Evolutionary conservation across 139 green algal species (phyloP).

Genomic region (Closterium sp.): DNA sequence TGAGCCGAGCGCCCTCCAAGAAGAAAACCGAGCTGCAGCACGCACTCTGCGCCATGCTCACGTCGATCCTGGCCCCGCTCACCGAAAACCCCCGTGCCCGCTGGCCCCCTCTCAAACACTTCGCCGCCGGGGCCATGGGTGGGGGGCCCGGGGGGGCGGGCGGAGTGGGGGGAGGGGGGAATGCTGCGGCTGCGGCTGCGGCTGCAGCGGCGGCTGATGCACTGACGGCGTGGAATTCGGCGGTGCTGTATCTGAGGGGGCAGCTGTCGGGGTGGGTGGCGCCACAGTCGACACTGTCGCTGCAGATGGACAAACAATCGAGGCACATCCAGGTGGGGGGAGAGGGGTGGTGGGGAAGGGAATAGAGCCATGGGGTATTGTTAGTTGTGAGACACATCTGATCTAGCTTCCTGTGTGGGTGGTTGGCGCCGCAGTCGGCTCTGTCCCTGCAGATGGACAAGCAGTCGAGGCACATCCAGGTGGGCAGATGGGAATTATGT

Average conservation of each 20-base stretch:
- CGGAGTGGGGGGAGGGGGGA: not conserved
- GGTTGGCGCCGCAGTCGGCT: conserved; percentile 62
- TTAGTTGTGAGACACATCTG: no score
- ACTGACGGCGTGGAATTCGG: conserved; percentile 46
- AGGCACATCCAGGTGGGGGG: conserved; percentile 57
- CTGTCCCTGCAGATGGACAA: conserved; percentile 68
- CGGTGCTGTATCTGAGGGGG: conserved; percentile 56
- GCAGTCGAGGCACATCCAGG: conserved; percentile 67
- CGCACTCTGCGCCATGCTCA: conserved; percentile 74
- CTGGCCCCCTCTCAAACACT: conserved; percentile 23
- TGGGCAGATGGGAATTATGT: not conserved
- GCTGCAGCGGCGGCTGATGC: conserved; percentile 29
- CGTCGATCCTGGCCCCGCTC: conserved; percentile 66
- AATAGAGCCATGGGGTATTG: not conserved
- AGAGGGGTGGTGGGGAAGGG: not conserved
- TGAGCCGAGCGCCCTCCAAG: conserved; percentile 65
- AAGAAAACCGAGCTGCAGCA: conserved; percentile 82
- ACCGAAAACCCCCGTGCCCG: conserved; percentile 27
- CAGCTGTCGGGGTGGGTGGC: conserved; percentile 66
- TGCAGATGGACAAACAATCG: conserved; percentile 73
- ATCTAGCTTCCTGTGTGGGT: conserved; percentile 58
- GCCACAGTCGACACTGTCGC: conserved; percentile 59
- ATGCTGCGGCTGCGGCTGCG: not conserved
- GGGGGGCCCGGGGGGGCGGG: not conserved
- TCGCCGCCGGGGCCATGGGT: not conserved